Base-by-base conservation (phyloP, 2,329 filamentous ascomycete genomes). In the Helminthosporium solani region DNA sequence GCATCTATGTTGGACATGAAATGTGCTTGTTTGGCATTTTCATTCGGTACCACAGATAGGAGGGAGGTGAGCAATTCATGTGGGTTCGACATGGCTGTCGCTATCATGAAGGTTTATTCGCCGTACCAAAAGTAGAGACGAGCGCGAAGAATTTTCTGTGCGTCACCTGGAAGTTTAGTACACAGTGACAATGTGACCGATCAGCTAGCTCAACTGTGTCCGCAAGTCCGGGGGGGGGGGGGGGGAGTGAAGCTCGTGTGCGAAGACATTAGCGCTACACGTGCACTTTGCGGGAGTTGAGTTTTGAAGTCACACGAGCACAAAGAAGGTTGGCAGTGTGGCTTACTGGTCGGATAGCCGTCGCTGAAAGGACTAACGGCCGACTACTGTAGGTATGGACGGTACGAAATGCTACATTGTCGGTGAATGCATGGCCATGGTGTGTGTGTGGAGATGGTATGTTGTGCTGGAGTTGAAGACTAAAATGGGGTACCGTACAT, bases 121-220 rank as follows among this genome's bases (percentile, higher is more conserved):
- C 44, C 42, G 36, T 40, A 31, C 23, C 39, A 30, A 33, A 11
- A 36, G n/a, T n/a, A n/a, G n/a, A n/a, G 23, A 9, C 7, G 31
- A n/a, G 14, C 14, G 14, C 12, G 20, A 16, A 16, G 31, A 14
- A 25, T 12, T 12, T 18, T 23, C 35, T 7, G 39, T 48, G 48
- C 50, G 48, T 52, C 48, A 56, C 45, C 27, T 30, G 36, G 16
- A 30, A 25, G 6, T n/a, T n/a, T n/a, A 5, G 23, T 5, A 9
- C 9, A 9, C 23, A 25, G 5, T 25, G 6, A 5, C 23, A 25
- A 42, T 42, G 46, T 53, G 50, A 49, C 43, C 27, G 44, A 50
- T 52, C 44, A 52, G 41, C 44, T 46, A 42, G 49, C 42, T 18
- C n/a, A n/a, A 28, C 23, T n/a, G n/a, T n/a, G n/a, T n/a, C n/a